Evolutionary conservation across 1,139 yeast genomes (phyloP).

Genomic region (Debaryomyces coudertii): DNA sequence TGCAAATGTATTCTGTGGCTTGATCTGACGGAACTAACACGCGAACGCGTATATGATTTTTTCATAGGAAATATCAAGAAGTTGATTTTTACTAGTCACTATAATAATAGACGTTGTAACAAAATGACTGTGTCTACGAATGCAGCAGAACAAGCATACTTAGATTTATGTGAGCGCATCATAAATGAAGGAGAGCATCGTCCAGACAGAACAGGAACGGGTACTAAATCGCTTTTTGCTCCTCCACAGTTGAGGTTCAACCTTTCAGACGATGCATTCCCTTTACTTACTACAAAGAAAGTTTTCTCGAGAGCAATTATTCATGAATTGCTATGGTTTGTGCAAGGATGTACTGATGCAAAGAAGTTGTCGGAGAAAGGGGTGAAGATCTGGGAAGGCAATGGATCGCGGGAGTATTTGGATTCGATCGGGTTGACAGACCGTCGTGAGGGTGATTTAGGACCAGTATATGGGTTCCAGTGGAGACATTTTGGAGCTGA

Average conservation of each 20-base stretch:
- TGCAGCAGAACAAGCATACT: slow-evolving; percentile 78
- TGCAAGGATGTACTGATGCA: slow-evolving; percentile 88
- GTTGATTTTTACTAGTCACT: background rate
- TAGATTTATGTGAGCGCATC: slow-evolving; percentile 77
- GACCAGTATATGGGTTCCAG: slow-evolving; percentile 98
- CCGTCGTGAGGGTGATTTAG: slow-evolving; percentile 91
- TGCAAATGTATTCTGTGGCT: too few species aligned
- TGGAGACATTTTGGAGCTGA: slow-evolving; percentile 99
- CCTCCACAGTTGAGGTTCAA: slow-evolving; percentile 94
- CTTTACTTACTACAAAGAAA: slow-evolving; percentile 88
- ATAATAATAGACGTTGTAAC: background rate
- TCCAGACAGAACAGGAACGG: slow-evolving; percentile 97
- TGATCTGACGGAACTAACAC: too few species aligned
- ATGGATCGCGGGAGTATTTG: slow-evolving; percentile 91
- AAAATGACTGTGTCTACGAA: slow-evolving; percentile 35
- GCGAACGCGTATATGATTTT: slow-evolving; percentile 1
- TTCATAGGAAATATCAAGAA: background rate
- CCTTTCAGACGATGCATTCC: slow-evolving; percentile 71
- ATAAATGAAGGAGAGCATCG: slow-evolving; percentile 85
- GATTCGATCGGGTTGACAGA: slow-evolving; percentile 79
- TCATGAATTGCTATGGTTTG: slow-evolving; percentile 90
- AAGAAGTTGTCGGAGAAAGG: slow-evolving; percentile 76
- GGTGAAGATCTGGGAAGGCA: slow-evolving; percentile 97
- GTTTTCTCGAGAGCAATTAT: slow-evolving; percentile 90
- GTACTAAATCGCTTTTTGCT: slow-evolving; percentile 86